Base-by-base conservation (phyloP, 73 alveolate species). In the Paramecium bursaria region DNA sequence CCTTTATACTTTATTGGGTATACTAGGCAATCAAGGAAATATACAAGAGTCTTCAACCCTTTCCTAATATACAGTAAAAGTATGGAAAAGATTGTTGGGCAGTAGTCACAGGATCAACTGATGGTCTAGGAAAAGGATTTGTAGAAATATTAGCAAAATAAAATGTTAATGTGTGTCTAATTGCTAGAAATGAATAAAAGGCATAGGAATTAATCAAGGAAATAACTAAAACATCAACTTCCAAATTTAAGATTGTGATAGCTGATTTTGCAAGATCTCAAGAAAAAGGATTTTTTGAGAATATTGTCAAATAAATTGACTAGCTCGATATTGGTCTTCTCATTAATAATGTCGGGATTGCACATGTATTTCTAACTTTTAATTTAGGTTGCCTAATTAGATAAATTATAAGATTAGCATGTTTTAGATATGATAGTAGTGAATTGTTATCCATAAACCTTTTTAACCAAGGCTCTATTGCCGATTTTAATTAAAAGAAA, bases 41-140 rank as follows among this genome's bases (percentile, higher is more conserved):
- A 17, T 67, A 67, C 35, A 67, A 67, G 22, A 39, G 60, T 10
- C 27, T 67, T 10, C 25, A 67, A 39, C 82, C 82, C 15, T 67
- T 67, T 17, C 82, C 82, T 9, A 67, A 67, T 67, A 67, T 67
- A 2, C 35, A 67, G 6, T 42, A 42, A 4, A 67, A 67, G 10
- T 87, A 85, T 22, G 90, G 75, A 0, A 44, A 73, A 11, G 91
- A 76, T 30, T 39, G 86, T 19, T 92, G 93, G 93, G 94, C 94
- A 25, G 91, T 92, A 15, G 91, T 92, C 4, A 92, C 97, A 21
- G 97, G 95, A 4, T 91, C 91, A 5, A 67, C 94, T 27, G 95
- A 92, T 86, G 93, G 94, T 6, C 86, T 92, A 21, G 97, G 97
- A 19, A 52, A 75, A 39, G 88, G 87, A 4, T 92, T 57, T 86